A percentile compares a stretch with the other conserved stretches of the same genome.
phyloP scores from a whole-genome alignment of 495 filamentous ascomycete species.

The Penicillium verhagenii region DNA sequence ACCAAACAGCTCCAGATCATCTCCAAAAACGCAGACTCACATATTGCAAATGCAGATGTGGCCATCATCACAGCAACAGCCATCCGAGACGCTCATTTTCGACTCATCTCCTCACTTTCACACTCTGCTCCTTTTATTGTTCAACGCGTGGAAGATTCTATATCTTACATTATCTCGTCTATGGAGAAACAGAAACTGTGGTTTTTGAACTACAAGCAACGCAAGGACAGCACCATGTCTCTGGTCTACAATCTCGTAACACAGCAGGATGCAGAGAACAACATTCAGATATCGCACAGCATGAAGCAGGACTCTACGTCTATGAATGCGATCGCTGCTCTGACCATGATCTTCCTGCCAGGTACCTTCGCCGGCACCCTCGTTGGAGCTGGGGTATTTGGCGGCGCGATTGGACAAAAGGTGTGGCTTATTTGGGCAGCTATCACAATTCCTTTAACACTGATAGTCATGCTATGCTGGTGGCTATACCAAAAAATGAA shows the following conservation, averaged over 20 bases:
- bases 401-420: neutral
- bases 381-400: conserved; percentile 8
- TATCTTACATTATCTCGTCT: conserved; percentile 10
- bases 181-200: conserved; percentile 17
- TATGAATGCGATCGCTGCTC: conserved; percentile 53
- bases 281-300: conserved; percentile 36
- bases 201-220: conserved; percentile 17
- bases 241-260: conserved; percentile 16
- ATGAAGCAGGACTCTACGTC: conserved; percentile 45
- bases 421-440: conserved; percentile 6
- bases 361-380: conserved; percentile 39
- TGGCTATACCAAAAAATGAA: conserved; percentile 7
- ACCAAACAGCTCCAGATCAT: conserved; percentile 16
- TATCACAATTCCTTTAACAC: conserved; percentile 8
- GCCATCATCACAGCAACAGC: conserved; percentile 11
- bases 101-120: neutral
- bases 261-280: conserved; percentile 15
- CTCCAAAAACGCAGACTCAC: conserved; percentile 14
- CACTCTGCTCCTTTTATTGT: conserved; percentile 6
- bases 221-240: conserved; percentile 13
- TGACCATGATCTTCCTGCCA: conserved; percentile 55
- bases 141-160: conserved; percentile 7
- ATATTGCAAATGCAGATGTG: conserved; percentile 13
- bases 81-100: conserved; percentile 5
- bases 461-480: conserved; percentile 12